Evolutionary conservation across 2,329 filamentous ascomycete genomes (phyloP).

Genomic region (Colletotrichum sojae): DNA sequence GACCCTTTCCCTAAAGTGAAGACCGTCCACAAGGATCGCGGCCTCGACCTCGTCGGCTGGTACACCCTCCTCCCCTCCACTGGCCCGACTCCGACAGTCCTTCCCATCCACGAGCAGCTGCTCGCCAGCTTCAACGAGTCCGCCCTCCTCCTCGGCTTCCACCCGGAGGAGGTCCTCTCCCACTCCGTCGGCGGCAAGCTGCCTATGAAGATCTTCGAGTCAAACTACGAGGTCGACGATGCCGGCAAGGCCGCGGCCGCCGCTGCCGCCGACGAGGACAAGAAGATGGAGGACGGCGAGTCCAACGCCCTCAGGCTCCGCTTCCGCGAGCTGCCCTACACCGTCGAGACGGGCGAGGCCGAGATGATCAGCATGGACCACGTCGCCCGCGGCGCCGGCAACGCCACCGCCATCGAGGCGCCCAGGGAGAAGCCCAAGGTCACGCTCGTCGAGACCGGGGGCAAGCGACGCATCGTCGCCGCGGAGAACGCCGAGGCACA

Average conservation of each 20-base stretch:
- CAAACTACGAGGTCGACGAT: constrained; percentile 80
- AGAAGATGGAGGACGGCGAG: constrained; percentile 79
- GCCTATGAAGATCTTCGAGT: constrained; percentile 93
- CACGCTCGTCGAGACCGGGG: constrained; percentile 62
- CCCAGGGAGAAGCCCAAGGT: constrained; percentile 58
- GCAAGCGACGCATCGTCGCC: constrained; percentile 58
- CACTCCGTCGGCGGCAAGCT: constrained; percentile 81
- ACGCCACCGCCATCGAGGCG: constrained; percentile 74
- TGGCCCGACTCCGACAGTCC: constrained; percentile 78
- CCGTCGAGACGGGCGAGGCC: constrained; percentile 92
- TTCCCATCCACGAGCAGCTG: constrained; percentile 85
- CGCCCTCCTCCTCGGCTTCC: constrained; percentile 89
- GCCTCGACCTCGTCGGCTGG: constrained; percentile 92
- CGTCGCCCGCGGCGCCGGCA: constrained; percentile 86
- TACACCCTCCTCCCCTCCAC: constrained; percentile 82
- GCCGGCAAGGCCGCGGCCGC: constrained; percentile 49
- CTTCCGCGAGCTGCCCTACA: constrained; percentile 88
- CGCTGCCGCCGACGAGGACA: constrained; percentile 73
- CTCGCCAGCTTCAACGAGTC: constrained; percentile 85
- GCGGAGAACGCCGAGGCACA: constrained; percentile 49
- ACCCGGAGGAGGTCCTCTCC: constrained; percentile 72
- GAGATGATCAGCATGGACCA: constrained; percentile 99
- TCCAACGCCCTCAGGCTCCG: constrained; percentile 69
- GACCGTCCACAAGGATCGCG: constrained; percentile 86
- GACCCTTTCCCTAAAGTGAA: constrained; percentile 71